A percentile compares a stretch with the other conserved stretches of the same genome.
These are phyloP conservation scores for Cladosporium sp. DNA, from an alignment of 2,329 filamentous ascomycete species.

Conservation along the genomic window DNA sequence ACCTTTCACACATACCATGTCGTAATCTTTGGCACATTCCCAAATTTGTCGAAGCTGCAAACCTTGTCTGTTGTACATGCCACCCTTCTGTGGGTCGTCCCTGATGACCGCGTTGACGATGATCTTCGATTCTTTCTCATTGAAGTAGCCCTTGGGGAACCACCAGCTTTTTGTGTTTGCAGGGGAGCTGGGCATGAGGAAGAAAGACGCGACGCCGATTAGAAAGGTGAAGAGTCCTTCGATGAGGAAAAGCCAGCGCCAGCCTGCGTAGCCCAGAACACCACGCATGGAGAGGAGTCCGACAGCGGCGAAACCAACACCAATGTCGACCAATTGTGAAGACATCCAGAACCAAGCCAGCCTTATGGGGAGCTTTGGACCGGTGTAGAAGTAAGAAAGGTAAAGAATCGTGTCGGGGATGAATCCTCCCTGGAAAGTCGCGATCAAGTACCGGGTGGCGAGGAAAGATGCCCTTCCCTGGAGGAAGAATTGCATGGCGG, in stretches of 20 bases:
- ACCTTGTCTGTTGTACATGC: constrained; percentile 57
- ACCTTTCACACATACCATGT: no score
- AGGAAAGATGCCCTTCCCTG: constrained; percentile 16
- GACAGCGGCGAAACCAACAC: constrained; percentile 25
- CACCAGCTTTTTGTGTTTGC: constrained; percentile 56
- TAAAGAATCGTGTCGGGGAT: constrained; percentile 3
- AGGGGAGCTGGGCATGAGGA: constrained; percentile 47
- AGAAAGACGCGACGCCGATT: constrained; percentile 27
- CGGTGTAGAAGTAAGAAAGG: constrained; percentile 32
- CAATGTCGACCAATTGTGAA: constrained; percentile 25
- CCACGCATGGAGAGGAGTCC: constrained; percentile 28
- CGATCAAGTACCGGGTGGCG: constrained; percentile 1
- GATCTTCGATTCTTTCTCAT: constrained; percentile 61
- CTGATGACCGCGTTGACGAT: constrained; percentile 56
- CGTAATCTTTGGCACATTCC: constrained; percentile 21
- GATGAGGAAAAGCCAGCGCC: constrained; percentile 29
- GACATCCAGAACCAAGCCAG: constrained; percentile 39
- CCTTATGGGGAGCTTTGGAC: constrained; percentile 34
- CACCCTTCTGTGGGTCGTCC: constrained; percentile 52
- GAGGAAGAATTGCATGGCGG: constrained; percentile 34
- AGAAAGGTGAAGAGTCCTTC: constrained; percentile 27
- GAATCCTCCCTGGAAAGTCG: constrained; percentile 1
- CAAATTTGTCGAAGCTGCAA: constrained; percentile 42
- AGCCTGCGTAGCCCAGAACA: constrained; percentile 19
- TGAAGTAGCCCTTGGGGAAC: constrained; percentile 63